Evolutionary conservation across 108 stramenopile genomes (phyloP), one percentile per base, ranked within the genome.

Genomic region (Pinguiococcus pyrenoidosus): DNA sequence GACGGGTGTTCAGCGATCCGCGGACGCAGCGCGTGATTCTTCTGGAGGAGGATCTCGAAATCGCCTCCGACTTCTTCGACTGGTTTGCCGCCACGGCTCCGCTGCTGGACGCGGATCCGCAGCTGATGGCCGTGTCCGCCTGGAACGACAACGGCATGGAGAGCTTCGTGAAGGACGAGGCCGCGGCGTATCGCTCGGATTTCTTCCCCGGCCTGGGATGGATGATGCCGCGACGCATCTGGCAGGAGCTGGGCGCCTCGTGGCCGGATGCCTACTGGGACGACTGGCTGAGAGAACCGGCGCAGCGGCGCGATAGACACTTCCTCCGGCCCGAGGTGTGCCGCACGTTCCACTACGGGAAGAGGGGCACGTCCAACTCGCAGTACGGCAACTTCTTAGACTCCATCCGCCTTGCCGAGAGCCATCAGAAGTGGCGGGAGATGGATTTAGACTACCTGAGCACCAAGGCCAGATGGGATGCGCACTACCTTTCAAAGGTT

Each of bases 181-280:
- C 53, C 29, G 55, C 30, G 0, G 33, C 86, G 8, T 49, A 82
- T 21, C 73, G 91, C 36, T 67, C 69, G 18, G 91, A 93, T 53
- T 93, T 93, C 62, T 93, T 93, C 47, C 83, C 87, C 1, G 91
- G 91, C 22, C 49, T 93, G 39, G 91, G 91, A 3, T 93, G 91
- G 91, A 93, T 90, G 91, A 73, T 89, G 72, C 63, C 66, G 9
- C 74, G 80, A 12, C 7, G 43, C 5, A 40, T 82, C 9, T 90
- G 91, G 91, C 68, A 70, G 17, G 62, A 83, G 29, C 44, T 87
- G 70, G 75, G 49, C 5, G 18, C 46, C 2, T 59, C 52, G 38
- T 73, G 72, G 72, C 85, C 85, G 16, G 10, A 41, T 18, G 83
- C 63, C 12, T 93, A 79, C 51, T 93, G 92, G 92, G 92, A 93